Conservation (phyloP, 116 monocot genomes). For the Dioscorea cayenensis region DNA sequence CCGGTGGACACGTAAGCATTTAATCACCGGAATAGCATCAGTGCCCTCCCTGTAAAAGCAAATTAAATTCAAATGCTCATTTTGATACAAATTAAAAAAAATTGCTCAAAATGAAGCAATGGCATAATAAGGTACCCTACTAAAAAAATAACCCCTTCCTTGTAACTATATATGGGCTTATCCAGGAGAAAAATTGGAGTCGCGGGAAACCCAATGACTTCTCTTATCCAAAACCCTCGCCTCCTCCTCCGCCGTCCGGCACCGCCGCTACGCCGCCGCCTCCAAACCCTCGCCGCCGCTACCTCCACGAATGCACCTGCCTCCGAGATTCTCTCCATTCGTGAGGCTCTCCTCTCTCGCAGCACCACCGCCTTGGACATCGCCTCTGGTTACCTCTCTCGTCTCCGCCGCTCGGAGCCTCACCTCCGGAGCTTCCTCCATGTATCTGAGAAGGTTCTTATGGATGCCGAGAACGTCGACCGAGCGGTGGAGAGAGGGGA, state of each 20-base stretch:
- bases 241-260: constrained; percentile 10
- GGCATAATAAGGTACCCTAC: too few relatives aligned
- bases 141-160: too few relatives aligned
- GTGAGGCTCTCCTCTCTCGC: constrained; percentile 69
- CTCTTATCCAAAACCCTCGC: constrained; percentile 66
- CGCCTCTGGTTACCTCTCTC: constrained; percentile 44
- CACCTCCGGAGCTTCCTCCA: constrained; percentile 69
- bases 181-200: too few relatives aligned
- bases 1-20: too few relatives aligned
- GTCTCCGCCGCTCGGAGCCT: constrained; percentile 61
- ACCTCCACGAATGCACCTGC: not conserved
- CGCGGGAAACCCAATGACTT: constrained; percentile 14
- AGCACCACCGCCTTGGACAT: constrained; percentile 31
- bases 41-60: too few relatives aligned
- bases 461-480: constrained; percentile 63
- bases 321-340: constrained; percentile 65
- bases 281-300: not conserved
- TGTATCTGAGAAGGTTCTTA: constrained; percentile 31
- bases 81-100: too few relatives aligned
- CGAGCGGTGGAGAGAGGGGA: constrained; percentile 42
- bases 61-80: too few relatives aligned
- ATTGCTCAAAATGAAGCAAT: too few relatives aligned
- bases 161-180: too few relatives aligned
- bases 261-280: constrained; percentile 6
- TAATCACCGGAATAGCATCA: too few relatives aligned